Conservation (phyloP, 805 yeast genomes). For the Saturnispora quitensis region DNA sequence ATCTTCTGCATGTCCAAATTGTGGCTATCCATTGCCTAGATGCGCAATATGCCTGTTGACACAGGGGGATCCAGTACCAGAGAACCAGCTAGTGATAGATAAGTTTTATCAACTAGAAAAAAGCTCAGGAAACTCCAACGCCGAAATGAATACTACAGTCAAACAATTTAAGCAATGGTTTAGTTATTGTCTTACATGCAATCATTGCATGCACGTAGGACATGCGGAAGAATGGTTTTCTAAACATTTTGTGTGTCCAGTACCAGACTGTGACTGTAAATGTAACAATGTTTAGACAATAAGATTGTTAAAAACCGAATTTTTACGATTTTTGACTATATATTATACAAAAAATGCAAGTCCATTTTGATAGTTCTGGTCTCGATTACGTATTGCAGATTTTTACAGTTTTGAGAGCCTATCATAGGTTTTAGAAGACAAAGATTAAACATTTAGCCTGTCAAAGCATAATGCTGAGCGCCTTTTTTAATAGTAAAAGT, state of each 20-base stretch:
- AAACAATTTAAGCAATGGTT: constrained; percentile 69
- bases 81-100: background rate
- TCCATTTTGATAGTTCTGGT: too few relatives aligned
- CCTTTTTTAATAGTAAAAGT: background rate
- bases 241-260: constrained; percentile 82
- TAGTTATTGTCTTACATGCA: constrained; percentile 82
- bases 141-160: constrained; percentile 15
- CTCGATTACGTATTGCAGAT: too few relatives aligned
- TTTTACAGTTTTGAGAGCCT: too few relatives aligned
- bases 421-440: background rate
- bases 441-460: background rate
- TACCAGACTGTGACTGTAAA: constrained; percentile 82
- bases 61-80: constrained; percentile 57
- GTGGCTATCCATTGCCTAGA: constrained; percentile 80
- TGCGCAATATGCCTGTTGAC: constrained; percentile 84
- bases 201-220: constrained; percentile 90
- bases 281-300: constrained; percentile 44
- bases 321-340: background rate
- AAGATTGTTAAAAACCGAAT: too few relatives aligned
- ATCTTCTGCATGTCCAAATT: constrained; percentile 55
- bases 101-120: background rate
- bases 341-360: too few relatives aligned
- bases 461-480: background rate
- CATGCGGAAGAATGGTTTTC: constrained; percentile 97
- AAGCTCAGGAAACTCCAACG: background rate